Base-by-base conservation (phyloP, 805 yeast species). In the Geotrichum ghanense region DNA sequence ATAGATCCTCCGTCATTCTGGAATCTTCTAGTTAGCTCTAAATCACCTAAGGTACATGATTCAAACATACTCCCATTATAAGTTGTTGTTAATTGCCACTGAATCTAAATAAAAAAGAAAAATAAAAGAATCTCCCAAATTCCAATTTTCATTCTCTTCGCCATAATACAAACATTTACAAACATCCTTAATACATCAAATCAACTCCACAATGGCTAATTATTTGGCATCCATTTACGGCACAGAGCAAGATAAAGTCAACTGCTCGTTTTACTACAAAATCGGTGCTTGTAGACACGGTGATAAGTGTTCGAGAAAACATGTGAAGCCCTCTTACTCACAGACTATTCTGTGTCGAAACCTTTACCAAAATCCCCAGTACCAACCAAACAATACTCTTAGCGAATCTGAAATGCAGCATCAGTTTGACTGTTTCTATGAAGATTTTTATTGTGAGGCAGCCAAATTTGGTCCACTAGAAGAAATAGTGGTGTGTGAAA, bases 221-320 rank as follows among this genome's bases (percentile, higher is more conserved):
- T 56, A 62, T 48, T 52, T 60, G 50, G 66, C 66, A 7, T 57
- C 62, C 10, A 62, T 63, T 39, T 61, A 59, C 46, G 66, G 66
- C 14, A 63, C 67, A 4, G 68, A 62, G 51, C 63, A 59, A 44
- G 66, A 63, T 45, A 64, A 64, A 48, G 64, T 60, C 45, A 59
- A 61, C 57, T 62, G 64, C 45, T 51, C 60, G 7, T 88, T 88
- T 59, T 87, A 79, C 59, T 70, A 73, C 51, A 85, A 82, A 60
- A 84, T 87, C 24, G 97, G 97, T 0, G 94, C 95, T 0, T 89
- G 97, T 57, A 72, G 96, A 50, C 96, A 89, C 61, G 96, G 96
- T 0, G 88, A 81, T 49, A 81, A 81, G 55, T 89, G 97, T 57
- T 79, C 87, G 6, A 70, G 90, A 56, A 73, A 72, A 48, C 71